Percentiles rank a stretch among this genome's conserved stretches.
Evolutionary conservation across 1,139 yeast species (phyloP).

Genomic region (Pichia sp.): DNA sequence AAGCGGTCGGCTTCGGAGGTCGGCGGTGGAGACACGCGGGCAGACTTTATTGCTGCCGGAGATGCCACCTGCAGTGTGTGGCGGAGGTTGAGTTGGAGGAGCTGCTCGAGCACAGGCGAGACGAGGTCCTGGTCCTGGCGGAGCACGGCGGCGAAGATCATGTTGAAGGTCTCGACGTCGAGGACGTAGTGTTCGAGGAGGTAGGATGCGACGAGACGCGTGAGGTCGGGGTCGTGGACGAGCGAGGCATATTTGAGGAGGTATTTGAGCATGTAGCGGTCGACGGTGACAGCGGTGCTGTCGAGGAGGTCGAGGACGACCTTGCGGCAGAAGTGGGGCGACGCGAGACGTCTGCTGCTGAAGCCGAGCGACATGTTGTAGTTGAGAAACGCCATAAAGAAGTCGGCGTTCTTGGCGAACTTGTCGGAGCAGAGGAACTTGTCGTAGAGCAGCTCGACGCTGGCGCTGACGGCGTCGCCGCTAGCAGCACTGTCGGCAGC

Average conservation of each 20-base stretch:
- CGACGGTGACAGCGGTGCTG: background rate
- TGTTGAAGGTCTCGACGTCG: conserved; percentile 10
- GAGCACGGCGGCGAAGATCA: background rate
- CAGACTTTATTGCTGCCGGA: background rate
- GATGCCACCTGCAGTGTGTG: background rate
- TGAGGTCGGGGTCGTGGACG: background rate
- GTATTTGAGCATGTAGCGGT: conserved; percentile 11
- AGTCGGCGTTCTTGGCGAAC: conserved; percentile 12
- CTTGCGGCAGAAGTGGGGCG: background rate
- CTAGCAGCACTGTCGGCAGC: too few species aligned
- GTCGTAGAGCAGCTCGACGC: conserved; percentile 7
- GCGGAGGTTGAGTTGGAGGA: background rate
- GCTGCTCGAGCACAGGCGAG: background rate
- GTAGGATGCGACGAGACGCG: background rate
- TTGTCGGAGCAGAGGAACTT: conserved; percentile 10
- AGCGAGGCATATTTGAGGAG: conserved; percentile 10
- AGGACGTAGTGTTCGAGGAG: conserved; percentile 8
- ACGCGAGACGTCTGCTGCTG: background rate
- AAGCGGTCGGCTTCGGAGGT: conserved; percentile 3
- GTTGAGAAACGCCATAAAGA: conserved; percentile 11
- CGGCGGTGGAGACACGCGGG: background rate
- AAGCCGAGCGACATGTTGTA: conserved; percentile 5
- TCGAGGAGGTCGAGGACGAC: conserved; percentile 6
- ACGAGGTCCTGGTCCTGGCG: background rate
- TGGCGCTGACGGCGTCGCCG: too few species aligned